Conservation (phyloP, 1,284 basidiomycete genomes). For the Boletus holoroseus region DNA sequence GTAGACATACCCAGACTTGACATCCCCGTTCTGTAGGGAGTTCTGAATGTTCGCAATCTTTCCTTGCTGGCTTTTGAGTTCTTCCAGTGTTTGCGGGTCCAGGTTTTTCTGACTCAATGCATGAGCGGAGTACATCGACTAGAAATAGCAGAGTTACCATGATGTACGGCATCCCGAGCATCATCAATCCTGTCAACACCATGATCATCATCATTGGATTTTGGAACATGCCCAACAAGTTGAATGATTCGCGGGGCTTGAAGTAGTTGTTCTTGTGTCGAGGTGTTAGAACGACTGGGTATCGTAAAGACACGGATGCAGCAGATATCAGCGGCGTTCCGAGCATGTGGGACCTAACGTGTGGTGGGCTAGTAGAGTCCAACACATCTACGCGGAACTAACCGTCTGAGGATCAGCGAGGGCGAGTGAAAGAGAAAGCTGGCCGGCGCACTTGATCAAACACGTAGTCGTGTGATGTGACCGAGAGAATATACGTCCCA, state of each 20-base stretch:
- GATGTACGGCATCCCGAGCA: conserved; percentile 75
- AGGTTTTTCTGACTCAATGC: conserved; percentile 57
- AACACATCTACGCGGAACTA: conserved; percentile 53
- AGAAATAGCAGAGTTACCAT: conserved; percentile 46
- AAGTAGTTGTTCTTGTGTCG: conserved; percentile 60
- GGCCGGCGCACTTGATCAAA: conserved; percentile 58
- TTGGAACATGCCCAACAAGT: conserved; percentile 72
- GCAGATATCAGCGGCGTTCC: conserved; percentile 66
- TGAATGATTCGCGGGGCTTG: conserved; percentile 65
- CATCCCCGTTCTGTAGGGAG: conserved; percentile 53
- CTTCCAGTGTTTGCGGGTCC: conserved; percentile 71
- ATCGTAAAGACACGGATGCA: conserved; percentile 52
- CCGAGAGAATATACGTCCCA: conserved; percentile 64
- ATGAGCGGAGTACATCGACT: conserved; percentile 9
- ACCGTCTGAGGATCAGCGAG: conserved; percentile 2
- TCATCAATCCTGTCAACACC: conserved; percentile 63
- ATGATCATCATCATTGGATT: conserved; percentile 88
- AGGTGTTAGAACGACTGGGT: conserved; percentile 58
- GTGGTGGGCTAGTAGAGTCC: conserved; percentile 40
- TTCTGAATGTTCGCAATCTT: conserved; percentile 56
- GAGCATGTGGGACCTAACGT: conserved; percentile 59
- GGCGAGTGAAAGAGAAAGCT: background rate
- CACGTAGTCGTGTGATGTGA: conserved; percentile 55
- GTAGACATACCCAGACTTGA: conserved; percentile 48
- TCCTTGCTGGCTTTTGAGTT: conserved; percentile 64